Percentiles rank a stretch among this genome's conserved stretches.
phyloP scores from a whole-genome alignment of 176 grass and related monocot species.

The Aechmea fasciata region DNA sequence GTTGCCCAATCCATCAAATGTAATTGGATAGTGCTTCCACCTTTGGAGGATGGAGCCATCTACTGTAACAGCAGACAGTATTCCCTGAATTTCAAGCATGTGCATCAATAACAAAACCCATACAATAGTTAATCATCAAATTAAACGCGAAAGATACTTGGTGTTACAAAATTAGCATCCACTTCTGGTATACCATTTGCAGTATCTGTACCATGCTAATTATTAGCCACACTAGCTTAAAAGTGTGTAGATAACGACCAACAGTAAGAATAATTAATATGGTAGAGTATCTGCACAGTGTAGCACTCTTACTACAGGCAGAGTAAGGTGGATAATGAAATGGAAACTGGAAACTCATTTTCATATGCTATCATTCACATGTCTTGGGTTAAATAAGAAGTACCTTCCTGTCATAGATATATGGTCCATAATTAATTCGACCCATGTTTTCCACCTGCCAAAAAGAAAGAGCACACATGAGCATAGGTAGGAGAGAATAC shows the following conservation, averaged over 20 bases:
- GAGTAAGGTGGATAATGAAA: too few species aligned
- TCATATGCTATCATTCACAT: too few species aligned
- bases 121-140: not conserved
- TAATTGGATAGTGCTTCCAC: slow-evolving; percentile 71
- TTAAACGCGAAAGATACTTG: not conserved
- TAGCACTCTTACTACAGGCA: too few species aligned
- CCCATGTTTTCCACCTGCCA: slow-evolving; percentile 74
- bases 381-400: slow-evolving; percentile 11
- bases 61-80: slow-evolving; percentile 70
- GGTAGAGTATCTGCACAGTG: too few species aligned
- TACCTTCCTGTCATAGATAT: slow-evolving; percentile 86
- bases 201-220: too few species aligned
- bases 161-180: not conserved
- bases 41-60: slow-evolving; percentile 42
- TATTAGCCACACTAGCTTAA: too few species aligned
- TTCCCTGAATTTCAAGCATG: slow-evolving; percentile 42
- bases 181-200: too few species aligned
- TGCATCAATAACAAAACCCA: not conserved
- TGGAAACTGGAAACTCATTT: too few species aligned
- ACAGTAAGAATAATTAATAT: too few species aligned
- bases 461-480: slow-evolving; percentile 13
- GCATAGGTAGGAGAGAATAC: not conserved
- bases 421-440: slow-evolving; percentile 62
- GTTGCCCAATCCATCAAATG: slow-evolving; percentile 35
- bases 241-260: too few species aligned